These are phyloP conservation scores for Paecilomyces dactylethromorphus DNA, from an alignment of 2,329 filamentous ascomycete genomes.

Conservation along the genomic window DNA sequence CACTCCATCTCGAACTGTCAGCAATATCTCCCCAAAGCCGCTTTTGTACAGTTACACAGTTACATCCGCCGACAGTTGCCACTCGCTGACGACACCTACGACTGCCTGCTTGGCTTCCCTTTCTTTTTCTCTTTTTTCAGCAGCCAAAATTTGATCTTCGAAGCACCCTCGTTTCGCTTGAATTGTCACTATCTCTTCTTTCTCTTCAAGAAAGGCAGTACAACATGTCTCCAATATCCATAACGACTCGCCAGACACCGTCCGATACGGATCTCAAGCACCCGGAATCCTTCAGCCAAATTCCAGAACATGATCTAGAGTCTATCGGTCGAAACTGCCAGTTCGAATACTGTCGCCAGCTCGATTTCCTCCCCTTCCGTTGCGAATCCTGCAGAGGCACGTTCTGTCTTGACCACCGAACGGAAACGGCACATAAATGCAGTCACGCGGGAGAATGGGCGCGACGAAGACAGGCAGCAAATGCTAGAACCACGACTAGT, in stretches of 20 bases:
- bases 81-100: not conserved
- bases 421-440: constrained; percentile 72
- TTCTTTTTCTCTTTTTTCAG: not conserved
- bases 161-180: not conserved
- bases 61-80: not conserved
- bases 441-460: constrained; percentile 57
- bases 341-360: constrained; percentile 82
- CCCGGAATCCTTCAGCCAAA: constrained; percentile 29
- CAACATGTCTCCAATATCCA: constrained; percentile 19
- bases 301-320: constrained; percentile 65
- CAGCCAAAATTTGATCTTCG: not conserved
- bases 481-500: constrained; percentile 18
- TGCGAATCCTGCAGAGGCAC: constrained; percentile 82
- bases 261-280: constrained; percentile 4
- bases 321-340: constrained; percentile 89
- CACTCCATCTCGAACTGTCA: not conserved
- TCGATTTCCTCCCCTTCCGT: constrained; percentile 92
- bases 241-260: constrained; percentile 12
- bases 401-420: constrained; percentile 91
- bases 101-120: not conserved
- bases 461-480: constrained; percentile 33
- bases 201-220: not conserved
- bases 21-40: not conserved
- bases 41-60: not conserved
- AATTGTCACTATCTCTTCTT: not conserved